A percentile compares a stretch with the other conserved stretches of the same genome.
Evolutionary conservation across 192 early-diverging fungal species (phyloP).

Genomic region (Linderina pennispora): DNA sequence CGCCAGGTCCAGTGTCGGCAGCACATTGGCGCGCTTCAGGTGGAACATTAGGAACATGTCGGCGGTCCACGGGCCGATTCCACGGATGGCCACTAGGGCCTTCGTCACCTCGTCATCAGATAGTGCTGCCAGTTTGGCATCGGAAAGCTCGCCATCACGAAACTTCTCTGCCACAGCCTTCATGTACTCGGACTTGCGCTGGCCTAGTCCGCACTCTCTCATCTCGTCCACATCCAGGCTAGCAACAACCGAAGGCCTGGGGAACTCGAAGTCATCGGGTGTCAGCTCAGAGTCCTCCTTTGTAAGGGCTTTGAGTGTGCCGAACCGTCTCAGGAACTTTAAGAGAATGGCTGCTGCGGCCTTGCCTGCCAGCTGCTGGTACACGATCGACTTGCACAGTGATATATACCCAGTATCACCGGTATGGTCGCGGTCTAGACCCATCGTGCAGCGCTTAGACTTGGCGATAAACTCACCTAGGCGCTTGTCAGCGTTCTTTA

Average conservation of each 20-base stretch:
- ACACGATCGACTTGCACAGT: slow-evolving; percentile 52
- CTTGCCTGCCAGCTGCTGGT: slow-evolving; percentile 66
- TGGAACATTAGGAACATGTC: slow-evolving; percentile 76
- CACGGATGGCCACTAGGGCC: slow-evolving; percentile 51
- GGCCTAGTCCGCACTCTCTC: slow-evolving; percentile 24
- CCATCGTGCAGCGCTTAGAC: slow-evolving; percentile 20
- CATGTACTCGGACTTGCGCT: slow-evolving; percentile 58
- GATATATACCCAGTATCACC: slow-evolving; percentile 30
- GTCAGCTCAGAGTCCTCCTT: slow-evolving; percentile 4
- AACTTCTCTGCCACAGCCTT: slow-evolving; percentile 56
- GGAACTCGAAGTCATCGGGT: slow-evolving; percentile 42
- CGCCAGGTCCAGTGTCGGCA: slow-evolving; percentile 61
- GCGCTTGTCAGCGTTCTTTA: slow-evolving; percentile 42
- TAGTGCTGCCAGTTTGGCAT: slow-evolving; percentile 44
- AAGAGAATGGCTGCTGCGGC: slow-evolving; percentile 56
- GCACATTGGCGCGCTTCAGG: slow-evolving; percentile 59
- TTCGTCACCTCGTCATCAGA: slow-evolving; percentile 51
- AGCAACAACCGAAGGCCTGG: slow-evolving; percentile 46
- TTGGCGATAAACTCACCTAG: slow-evolving; percentile 39
- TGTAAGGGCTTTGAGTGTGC: slow-evolving; percentile 18
- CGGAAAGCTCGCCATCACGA: slow-evolving; percentile 47
- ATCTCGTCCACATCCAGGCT: slow-evolving; percentile 40
- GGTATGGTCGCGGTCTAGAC: slow-evolving; percentile 16
- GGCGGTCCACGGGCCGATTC: slow-evolving; percentile 66
- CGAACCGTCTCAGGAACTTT: slow-evolving; percentile 51